These are phyloP conservation scores for Ustulina deusta DNA, from an alignment of 2,329 filamentous ascomycete species.

Conservation along the genomic window DNA sequence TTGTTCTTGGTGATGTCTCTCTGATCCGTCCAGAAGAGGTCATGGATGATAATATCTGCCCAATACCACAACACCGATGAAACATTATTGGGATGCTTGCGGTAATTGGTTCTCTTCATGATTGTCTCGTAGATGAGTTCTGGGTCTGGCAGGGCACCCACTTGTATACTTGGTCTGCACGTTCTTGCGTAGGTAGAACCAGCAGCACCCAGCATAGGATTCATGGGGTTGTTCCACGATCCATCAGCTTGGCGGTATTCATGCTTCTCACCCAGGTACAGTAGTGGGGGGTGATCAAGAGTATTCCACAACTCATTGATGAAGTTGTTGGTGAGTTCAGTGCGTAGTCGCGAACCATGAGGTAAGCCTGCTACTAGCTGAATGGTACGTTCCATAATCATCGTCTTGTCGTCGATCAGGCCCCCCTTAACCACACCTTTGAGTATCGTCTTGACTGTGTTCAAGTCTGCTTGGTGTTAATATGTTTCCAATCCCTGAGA, in stretches of 20 bases:
- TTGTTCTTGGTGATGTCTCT: constrained; percentile 64
- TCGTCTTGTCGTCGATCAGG: constrained; percentile 78
- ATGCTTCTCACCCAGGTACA: constrained; percentile 72
- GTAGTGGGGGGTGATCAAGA: constrained; percentile 77
- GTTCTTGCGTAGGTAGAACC: constrained; percentile 75
- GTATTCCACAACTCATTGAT: constrained; percentile 77
- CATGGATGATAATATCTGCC: constrained; percentile 80
- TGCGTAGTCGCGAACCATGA: constrained; percentile 69
- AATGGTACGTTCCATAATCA: constrained; percentile 80
- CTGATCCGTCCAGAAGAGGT: constrained; percentile 78
- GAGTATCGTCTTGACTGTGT: constrained; percentile 71
- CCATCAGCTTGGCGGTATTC: constrained; percentile 78
- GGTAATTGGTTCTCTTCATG: constrained; percentile 66
- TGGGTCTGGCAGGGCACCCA: constrained; percentile 76
- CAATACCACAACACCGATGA: constrained; percentile 79
- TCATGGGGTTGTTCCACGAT: constrained; percentile 76
- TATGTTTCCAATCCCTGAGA: neutral
- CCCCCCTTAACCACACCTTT: constrained; percentile 72
- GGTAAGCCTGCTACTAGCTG: constrained; percentile 76
- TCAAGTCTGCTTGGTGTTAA: constrained; percentile 63
- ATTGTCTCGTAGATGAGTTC: constrained; percentile 71
- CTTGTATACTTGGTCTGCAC: constrained; percentile 69
- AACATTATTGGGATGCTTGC: constrained; percentile 76
- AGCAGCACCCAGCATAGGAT: constrained; percentile 74
- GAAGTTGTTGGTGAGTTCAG: constrained; percentile 74